Base-by-base conservation (phyloP, 345 rosid species). In the Physaria fendleri region DNA sequence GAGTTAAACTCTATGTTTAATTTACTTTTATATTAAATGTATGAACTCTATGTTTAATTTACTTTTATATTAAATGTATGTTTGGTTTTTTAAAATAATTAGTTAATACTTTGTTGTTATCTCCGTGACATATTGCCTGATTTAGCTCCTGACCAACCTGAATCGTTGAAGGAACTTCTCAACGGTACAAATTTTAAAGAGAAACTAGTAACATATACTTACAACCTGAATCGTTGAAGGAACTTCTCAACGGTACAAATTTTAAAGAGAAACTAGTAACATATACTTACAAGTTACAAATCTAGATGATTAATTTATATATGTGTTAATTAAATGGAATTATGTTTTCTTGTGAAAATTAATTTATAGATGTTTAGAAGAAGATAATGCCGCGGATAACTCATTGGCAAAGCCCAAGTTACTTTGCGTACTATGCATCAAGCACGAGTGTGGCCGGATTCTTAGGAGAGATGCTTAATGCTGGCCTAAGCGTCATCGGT, bases 331-430 rank as follows among this genome's bases (percentile, higher is more conserved):
- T 24, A 44, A 12, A 18, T 23, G 18, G 6, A 12, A 5, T 11
- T 23, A 2, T 15, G 1, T 14, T n/a, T n/a, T 13, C 4, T 14
- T 49, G 33, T 38, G 40, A 28, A 18, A 14, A 28, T 14, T 28
- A 13, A 49, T 25, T 12, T 21, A 3, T 3, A 66, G 71, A 66
- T 10, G 65, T 66, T 8, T 22, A 57, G 3, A 48, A 40, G 34
- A 66, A 58, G 71, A 66, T 66, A 40, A 58, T 66, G 5, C 71
- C 71, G 27, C 65, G 71, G 11, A 12, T 67, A 58, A 67, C 71
- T 45, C 71, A 67, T 40, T 67, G 71, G 71, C 65, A 58, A 49
- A 67, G 59, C 29, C 71, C 71, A 12, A 58, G 59, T 49, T 67
- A 67, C 40, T 67, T 67, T 48, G 71, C 65, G 0, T 67, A 67